phyloP scores from a whole-genome alignment of 345 rosid genomes.

The Brassica nigra region DNA sequence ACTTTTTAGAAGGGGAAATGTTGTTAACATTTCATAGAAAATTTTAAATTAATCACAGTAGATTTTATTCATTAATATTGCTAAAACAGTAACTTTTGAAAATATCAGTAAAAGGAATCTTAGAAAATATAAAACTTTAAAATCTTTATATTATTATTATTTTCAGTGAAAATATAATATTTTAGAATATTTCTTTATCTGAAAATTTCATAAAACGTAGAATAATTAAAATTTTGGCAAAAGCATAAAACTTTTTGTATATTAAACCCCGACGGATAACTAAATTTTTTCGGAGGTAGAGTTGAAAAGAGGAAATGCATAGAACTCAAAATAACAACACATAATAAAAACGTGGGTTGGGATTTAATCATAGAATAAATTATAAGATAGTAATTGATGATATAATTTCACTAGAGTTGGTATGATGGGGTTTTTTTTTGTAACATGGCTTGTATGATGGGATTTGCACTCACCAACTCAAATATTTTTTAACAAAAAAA shows the following conservation, averaged over 20 bases:
- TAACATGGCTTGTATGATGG: conserved; percentile 1
- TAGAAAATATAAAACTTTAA: not conserved
- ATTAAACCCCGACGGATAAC: not conserved
- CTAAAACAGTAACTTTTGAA: not conserved
- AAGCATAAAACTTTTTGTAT: not conserved
- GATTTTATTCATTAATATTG: not conserved
- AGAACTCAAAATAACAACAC: not conserved
- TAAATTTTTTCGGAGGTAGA: not conserved
- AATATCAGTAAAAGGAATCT: not conserved
- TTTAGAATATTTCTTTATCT: not conserved
- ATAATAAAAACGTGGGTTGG: not conserved
- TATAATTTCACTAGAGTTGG: conserved; percentile 17
- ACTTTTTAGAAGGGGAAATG: not conserved
- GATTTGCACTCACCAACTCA: conserved; percentile 20
- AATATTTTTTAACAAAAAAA: not conserved
- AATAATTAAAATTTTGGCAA: not conserved
- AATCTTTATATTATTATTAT: too few species aligned
- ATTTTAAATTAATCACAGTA: not conserved
- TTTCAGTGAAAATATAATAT: not conserved
- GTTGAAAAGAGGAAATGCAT: not conserved
- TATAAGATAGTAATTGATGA: not conserved
- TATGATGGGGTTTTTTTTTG: conserved; percentile 9
- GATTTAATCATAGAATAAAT: not conserved
- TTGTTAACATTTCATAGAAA: not conserved
- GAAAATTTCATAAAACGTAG: not conserved